Evolutionary conservation across 495 filamentous ascomycete species (phyloP).

Genomic region (Penicillium canariense): DNA sequence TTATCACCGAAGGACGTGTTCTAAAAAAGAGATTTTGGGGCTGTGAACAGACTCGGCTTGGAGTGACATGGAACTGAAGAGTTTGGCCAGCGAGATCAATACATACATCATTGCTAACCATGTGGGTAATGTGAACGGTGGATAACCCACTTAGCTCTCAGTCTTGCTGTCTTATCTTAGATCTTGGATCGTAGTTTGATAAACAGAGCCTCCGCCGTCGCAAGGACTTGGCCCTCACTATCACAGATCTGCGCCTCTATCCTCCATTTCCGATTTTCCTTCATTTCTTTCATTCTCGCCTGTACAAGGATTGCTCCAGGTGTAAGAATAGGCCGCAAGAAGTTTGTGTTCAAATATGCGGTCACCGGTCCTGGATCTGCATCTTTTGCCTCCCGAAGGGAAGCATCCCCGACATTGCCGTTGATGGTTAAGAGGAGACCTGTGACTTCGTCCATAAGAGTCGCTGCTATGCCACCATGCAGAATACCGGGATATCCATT

Average conservation of each 20-base stretch:
- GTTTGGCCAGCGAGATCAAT: no score
- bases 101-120: no score
- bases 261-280: conserved; percentile 47
- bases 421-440: conserved; percentile 40
- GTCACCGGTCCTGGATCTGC: conserved; percentile 41
- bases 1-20: no score
- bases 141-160: no score
- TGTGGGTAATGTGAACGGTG: no score
- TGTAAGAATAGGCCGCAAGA: conserved; percentile 51
- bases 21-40: no score
- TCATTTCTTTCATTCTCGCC: conserved; percentile 33
- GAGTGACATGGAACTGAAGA: no score
- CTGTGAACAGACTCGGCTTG: no score
- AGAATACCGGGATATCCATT: conserved; percentile 56
- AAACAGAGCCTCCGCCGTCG: conserved; percentile 47
- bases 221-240: conserved; percentile 37
- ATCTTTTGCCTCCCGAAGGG: neutral
- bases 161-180: no score
- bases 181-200: conserved; percentile 31
- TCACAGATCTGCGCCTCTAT: conserved; percentile 43
- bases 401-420: conserved; percentile 7
- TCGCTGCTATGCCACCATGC: conserved; percentile 51
- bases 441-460: conserved; percentile 57
- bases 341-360: conserved; percentile 57
- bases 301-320: conserved; percentile 52